Evolutionary conservation across 2,329 filamentous ascomycete genomes (phyloP).

Genomic region (Alternaria atra): DNA sequence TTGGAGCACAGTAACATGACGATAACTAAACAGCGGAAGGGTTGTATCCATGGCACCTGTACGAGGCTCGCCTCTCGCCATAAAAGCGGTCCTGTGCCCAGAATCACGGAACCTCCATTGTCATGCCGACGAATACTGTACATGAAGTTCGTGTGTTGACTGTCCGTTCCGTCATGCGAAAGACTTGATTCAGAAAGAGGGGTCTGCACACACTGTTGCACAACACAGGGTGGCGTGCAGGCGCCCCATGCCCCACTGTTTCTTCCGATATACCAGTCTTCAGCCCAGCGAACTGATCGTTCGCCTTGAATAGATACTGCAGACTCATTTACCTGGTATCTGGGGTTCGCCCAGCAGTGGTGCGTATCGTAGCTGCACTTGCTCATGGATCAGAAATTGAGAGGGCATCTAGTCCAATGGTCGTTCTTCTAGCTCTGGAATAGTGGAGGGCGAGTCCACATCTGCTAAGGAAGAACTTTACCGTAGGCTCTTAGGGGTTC

Average conservation of each 20-base stretch:
- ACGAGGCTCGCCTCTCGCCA: slow-evolving; percentile 22
- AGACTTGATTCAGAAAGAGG: slow-evolving; percentile 18
- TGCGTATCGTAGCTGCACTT: neutral
- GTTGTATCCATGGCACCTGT: slow-evolving; percentile 40
- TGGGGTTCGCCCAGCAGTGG: neutral
- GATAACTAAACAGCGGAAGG: slow-evolving; percentile 36
- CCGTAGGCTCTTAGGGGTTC: neutral
- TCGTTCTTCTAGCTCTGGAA: neutral
- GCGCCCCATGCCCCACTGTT: slow-evolving; percentile 12
- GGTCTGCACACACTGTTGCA: slow-evolving; percentile 16
- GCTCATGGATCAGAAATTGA: neutral
- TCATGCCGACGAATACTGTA: neutral
- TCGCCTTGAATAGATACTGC: slow-evolving; percentile 1
- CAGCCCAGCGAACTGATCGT: neutral
- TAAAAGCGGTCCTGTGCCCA: slow-evolving; percentile 20
- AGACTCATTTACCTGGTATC: slow-evolving; percentile 14
- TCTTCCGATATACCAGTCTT: slow-evolving; percentile 4
- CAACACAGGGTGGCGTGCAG: slow-evolving; percentile 19
- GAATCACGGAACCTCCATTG: slow-evolving; percentile 6
- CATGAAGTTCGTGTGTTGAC: neutral
- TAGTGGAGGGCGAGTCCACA: neutral
- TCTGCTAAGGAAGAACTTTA: neutral
- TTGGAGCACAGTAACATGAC: slow-evolving; percentile 28
- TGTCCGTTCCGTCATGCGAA: slow-evolving; percentile 17
- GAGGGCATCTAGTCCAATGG: neutral